phyloP scores from a whole-genome alignment of 2,329 filamentous ascomycete genomes.

The Botrytis fragariae region DNA sequence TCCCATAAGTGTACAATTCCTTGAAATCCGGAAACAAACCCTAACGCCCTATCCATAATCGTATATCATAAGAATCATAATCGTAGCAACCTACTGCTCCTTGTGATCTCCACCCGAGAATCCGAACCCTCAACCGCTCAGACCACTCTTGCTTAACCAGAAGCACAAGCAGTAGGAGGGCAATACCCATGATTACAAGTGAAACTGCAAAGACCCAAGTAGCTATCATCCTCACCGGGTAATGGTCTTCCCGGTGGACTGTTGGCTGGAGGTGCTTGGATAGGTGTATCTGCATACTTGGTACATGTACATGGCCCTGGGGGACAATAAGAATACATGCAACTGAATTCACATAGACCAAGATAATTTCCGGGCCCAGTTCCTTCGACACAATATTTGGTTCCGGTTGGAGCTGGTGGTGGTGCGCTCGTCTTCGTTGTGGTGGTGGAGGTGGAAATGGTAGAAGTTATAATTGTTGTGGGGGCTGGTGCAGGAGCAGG shows the following conservation, averaged over 20 bases:
- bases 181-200: conserved; percentile 47
- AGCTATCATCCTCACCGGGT: conserved; percentile 39
- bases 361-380: conserved; percentile 39
- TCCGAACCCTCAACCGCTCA: background rate
- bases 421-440: conserved; percentile 17
- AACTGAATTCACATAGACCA: conserved; percentile 41
- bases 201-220: conserved; percentile 47
- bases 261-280: conserved; percentile 30
- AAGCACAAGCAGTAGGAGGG: conserved; percentile 20
- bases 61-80: background rate
- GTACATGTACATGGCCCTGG: conserved; percentile 32
- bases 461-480: background rate
- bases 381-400: conserved; percentile 28
- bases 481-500: background rate
- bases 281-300: conserved; percentile 19
- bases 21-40: background rate
- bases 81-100: background rate
- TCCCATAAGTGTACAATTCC: background rate
- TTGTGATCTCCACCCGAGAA: background rate
- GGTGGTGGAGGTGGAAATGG: background rate
- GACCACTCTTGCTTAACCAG: background rate
- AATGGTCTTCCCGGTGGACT: conserved; percentile 40
- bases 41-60: background rate
- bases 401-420: conserved; percentile 18
- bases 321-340: conserved; percentile 33